A percentile compares a stretch with the other conserved stretches of the same genome.
These are phyloP conservation scores for Penicillium sp. DNA, from an alignment of 2,329 filamentous ascomycete genomes.

Conservation along the genomic window DNA sequence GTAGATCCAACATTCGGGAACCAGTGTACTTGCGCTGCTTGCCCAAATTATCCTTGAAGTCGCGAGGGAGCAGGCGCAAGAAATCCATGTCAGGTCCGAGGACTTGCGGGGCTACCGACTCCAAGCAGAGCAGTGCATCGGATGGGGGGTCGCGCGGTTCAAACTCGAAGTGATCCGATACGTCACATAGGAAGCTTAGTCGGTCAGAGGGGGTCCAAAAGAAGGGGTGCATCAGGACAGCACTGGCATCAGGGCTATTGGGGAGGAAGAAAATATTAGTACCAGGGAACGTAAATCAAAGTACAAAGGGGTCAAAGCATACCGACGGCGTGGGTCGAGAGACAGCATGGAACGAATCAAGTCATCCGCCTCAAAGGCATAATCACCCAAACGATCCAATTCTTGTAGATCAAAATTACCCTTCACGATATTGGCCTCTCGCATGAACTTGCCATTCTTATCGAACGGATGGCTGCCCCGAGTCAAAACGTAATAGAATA, in stretches of 20 bases:
- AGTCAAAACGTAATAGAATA: conserved; percentile 99
- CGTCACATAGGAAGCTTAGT: conserved; percentile 89
- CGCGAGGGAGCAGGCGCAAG: conserved; percentile 69
- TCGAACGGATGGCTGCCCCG: conserved; percentile 91
- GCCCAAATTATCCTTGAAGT: conserved; percentile 84
- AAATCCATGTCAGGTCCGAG: conserved; percentile 69
- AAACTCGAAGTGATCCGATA: conserved; percentile 94
- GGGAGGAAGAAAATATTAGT: conserved; percentile 1
- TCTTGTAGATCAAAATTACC: conserved; percentile 71
- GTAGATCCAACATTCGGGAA: conserved; percentile 74
- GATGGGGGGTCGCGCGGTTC: conserved; percentile 83
- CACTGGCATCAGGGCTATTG: conserved; percentile 64
- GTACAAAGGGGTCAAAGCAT: conserved; percentile 19
- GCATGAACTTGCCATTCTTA: conserved; percentile 89
- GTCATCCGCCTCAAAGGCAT: conserved; percentile 82
- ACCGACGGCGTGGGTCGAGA: conserved; percentile 61
- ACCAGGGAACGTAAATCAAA: neutral
- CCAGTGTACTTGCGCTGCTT: conserved; percentile 96
- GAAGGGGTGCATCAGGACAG: conserved; percentile 90
- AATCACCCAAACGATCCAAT: conserved; percentile 75
- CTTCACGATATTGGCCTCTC: conserved; percentile 96
- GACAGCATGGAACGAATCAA: conserved; percentile 79
- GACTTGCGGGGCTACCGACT: conserved; percentile 47
- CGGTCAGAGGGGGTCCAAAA: conserved; percentile 93
- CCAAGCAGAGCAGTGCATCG: conserved; percentile 59